Percentiles rank a stretch among this genome's conserved stretches.
Evolutionary conservation across 768 basidiomycete species (phyloP).

Genomic region (Pilatotrama ljubarskyi): DNA sequence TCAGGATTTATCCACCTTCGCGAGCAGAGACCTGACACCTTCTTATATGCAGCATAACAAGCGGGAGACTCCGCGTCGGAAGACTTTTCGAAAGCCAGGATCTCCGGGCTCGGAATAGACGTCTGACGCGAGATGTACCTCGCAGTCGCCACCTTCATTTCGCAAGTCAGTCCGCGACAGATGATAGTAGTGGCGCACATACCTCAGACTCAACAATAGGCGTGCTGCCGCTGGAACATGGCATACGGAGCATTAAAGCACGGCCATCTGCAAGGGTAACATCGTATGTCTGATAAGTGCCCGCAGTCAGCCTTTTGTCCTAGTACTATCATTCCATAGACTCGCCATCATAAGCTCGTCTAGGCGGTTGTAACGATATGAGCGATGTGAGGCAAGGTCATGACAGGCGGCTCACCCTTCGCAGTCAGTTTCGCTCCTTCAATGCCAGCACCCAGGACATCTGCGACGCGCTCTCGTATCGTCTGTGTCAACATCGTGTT

Average conservation of each 20-base stretch:
- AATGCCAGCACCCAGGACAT: constrained; percentile 1
- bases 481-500: not conserved
- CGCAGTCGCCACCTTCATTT: constrained; percentile 32
- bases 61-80: constrained; percentile 1
- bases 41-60: constrained; percentile 28
- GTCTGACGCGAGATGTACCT: constrained; percentile 29
- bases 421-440: not conserved
- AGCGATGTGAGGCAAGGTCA: not conserved
- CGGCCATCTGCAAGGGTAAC: constrained; percentile 9
- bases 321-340: not conserved
- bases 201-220: constrained; percentile 17
- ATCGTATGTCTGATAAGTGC: constrained; percentile 11
- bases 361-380: not conserved
- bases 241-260: not conserved
- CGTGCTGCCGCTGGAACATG: constrained; percentile 1
- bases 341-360: constrained; percentile 1
- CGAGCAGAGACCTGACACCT: constrained; percentile 15
- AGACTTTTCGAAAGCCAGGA: constrained; percentile 20
- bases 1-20: not conserved
- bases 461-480: not conserved
- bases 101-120: constrained; percentile 30
- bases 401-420: constrained; percentile 1
- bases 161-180: not conserved
- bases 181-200: not conserved
- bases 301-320: too few species aligned